Conservation (phyloP, 495 filamentous ascomycete species). For the Penicillium waksmanii region DNA sequence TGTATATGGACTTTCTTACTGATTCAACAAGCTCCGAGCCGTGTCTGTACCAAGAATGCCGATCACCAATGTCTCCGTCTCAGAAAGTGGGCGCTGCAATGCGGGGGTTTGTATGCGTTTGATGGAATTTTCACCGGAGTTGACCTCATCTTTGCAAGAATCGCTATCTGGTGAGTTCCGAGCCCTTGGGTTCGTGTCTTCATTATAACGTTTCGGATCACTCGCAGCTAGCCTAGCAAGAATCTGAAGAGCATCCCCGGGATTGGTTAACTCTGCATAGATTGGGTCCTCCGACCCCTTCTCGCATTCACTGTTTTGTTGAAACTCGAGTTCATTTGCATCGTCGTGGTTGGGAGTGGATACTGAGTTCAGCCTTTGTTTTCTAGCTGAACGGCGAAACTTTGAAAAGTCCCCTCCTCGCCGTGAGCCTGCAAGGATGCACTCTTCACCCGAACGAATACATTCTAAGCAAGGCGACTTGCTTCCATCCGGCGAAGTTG, state of each 20-base stretch:
- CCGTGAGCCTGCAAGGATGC: constrained; percentile 3
- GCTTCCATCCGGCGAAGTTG: constrained; percentile 1
- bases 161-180: background rate
- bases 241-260: constrained; percentile 9
- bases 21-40: background rate
- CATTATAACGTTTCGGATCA: background rate
- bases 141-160: background rate
- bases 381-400: background rate
- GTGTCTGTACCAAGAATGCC: constrained; percentile 10
- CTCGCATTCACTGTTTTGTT: background rate
- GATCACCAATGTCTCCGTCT: constrained; percentile 12
- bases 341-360: background rate
- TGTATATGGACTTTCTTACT: background rate
- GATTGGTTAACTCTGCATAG: constrained; percentile 11
- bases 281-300: constrained; percentile 3
- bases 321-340: background rate
- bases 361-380: background rate
- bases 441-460: background rate
- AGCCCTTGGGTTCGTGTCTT: background rate
- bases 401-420: constrained; percentile 8
- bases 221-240: constrained; percentile 7
- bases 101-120: background rate
- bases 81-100: background rate
- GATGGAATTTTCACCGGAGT: background rate
- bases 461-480: constrained; percentile 4